These are phyloP conservation scores for Blastobotrys petasosporus DNA, from an alignment of 1,139 yeast genomes.

Conservation along the genomic window DNA sequence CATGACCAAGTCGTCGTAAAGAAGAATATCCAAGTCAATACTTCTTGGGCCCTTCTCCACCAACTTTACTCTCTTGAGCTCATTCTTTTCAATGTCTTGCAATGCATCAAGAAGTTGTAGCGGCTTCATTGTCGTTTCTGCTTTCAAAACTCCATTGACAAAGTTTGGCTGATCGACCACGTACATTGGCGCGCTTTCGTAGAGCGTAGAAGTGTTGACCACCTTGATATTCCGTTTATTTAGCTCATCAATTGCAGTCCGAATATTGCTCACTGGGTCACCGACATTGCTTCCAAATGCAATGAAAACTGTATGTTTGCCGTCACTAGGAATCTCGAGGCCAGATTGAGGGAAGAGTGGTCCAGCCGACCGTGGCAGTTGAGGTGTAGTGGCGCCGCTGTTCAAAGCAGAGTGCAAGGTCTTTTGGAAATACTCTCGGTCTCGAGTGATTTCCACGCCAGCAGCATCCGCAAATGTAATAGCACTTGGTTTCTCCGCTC, in stretches of 20 bases:
- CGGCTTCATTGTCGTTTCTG: conserved; percentile 55
- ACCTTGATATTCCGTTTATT: conserved; percentile 41
- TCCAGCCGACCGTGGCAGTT: not conserved
- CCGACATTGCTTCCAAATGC: conserved; percentile 93
- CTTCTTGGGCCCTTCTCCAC: conserved; percentile 88
- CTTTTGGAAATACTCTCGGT: conserved; percentile 33
- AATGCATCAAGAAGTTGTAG: conserved; percentile 52
- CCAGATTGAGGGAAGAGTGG: conserved; percentile 25
- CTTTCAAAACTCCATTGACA: conserved; percentile 72
- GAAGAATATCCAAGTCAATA: conserved; percentile 79
- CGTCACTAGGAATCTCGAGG: conserved; percentile 10
- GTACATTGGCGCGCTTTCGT: conserved; percentile 92
- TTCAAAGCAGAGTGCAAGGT: conserved; percentile 6
- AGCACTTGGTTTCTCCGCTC: conserved; percentile 83
- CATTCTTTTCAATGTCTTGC: conserved; percentile 72
- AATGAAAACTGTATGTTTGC: conserved; percentile 53
- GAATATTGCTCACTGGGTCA: conserved; percentile 56
- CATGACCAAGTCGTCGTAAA: conserved; percentile 55
- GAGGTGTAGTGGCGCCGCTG: conserved; percentile 8
- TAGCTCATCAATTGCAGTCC: conserved; percentile 50
- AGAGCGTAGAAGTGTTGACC: conserved; percentile 64
- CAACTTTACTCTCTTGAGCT: conserved; percentile 64
- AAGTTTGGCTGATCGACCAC: conserved; percentile 73
- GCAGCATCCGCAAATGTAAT: conserved; percentile 83
- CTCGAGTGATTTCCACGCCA: conserved; percentile 68